Evolutionary conservation across 345 rosid species (phyloP), one percentile per base, ranked within the genome.

Genomic region (Stellera chamaejasme): DNA sequence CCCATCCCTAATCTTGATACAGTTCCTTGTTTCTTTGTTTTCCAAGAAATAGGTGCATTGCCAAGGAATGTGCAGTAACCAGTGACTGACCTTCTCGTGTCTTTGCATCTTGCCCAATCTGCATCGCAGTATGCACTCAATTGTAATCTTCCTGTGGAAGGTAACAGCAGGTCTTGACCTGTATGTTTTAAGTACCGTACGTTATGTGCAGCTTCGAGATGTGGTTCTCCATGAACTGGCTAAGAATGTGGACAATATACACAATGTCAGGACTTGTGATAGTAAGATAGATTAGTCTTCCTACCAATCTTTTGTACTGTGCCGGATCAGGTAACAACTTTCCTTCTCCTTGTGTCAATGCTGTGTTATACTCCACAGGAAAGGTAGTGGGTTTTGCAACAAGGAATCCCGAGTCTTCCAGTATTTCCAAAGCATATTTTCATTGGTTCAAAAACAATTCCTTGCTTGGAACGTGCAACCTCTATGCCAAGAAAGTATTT

Each of bases 1-100:
- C n/a, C n/a, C n/a, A n/a, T n/a, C n/a, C n/a, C n/a, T n/a, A n/a
- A 64, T 10, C 39, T 11, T 26, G 68, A 49, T 2, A 64, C 56
- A 0, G 13, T 43, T 1, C 0, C 0, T 50, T 65, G 69, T 15
- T 50, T 57, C 45, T 57, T 65, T 6, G 57, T 8, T 1, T 43
- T 42, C 50, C 50, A 61, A 0, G 58, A 52, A 26, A 57, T 11
- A 0, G 64, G 39, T 32, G 43, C 9, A 25, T 1, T 15, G 6
- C 61, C 62, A 2, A 64, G 19, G 2, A 32, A 26, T 7, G 50
- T 42, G 12, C 52, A 25, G 25, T 3, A 64, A 2, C 43, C 48
- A 5, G 43, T 23, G 0, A 53, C 52, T 1, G 62, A 56, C 0
- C 56, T 11, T 13, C 51, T 16, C 2, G 56, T 49, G 4, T 23